Evolutionary conservation across 805 yeast genomes (phyloP).

Genomic region (Saturnispora sanitii): DNA sequence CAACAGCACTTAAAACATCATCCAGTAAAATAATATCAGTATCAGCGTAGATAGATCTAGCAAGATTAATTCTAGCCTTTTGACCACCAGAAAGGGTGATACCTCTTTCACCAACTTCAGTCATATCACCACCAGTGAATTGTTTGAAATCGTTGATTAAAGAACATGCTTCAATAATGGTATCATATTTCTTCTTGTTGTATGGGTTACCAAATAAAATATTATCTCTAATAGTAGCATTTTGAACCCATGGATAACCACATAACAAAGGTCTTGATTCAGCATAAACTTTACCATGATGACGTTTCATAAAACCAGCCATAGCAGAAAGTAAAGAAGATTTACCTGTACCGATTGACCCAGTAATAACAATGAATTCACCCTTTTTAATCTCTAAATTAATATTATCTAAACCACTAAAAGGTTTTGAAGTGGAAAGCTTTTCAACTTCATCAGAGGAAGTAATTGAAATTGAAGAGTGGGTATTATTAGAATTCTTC

Average conservation of each 20-base stretch:
- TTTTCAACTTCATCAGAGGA: no score
- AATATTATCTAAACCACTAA: slow-evolving; percentile 42
- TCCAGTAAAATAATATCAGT: slow-evolving; percentile 62
- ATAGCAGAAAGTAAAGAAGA: slow-evolving; percentile 62
- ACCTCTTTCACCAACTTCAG: slow-evolving; percentile 82
- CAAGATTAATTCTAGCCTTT: slow-evolving; percentile 71
- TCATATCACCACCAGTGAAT: slow-evolving; percentile 64
- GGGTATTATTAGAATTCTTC: background rate
- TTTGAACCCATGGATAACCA: slow-evolving; percentile 79
- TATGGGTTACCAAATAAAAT: slow-evolving; percentile 56
- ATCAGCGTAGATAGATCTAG: slow-evolving; percentile 67
- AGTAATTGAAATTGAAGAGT: background rate
- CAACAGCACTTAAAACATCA: slow-evolving; percentile 79
- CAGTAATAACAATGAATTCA: slow-evolving; percentile 69
- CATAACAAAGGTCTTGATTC: slow-evolving; percentile 43
- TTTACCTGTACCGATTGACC: slow-evolving; percentile 60
- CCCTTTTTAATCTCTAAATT: slow-evolving; percentile 47
- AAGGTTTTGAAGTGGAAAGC: slow-evolving; percentile 12
- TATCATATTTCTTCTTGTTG: slow-evolving; percentile 41
- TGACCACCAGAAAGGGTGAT: slow-evolving; percentile 83
- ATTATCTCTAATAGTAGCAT: slow-evolving; percentile 67
- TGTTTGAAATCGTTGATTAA: slow-evolving; percentile 53
- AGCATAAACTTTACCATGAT: slow-evolving; percentile 40
- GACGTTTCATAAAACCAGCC: slow-evolving; percentile 58
- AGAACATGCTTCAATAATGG: slow-evolving; percentile 56